Evolutionary conservation across 1,284 basidiomycete species (phyloP).

Genomic region (Apiotrichum domesticum): DNA sequence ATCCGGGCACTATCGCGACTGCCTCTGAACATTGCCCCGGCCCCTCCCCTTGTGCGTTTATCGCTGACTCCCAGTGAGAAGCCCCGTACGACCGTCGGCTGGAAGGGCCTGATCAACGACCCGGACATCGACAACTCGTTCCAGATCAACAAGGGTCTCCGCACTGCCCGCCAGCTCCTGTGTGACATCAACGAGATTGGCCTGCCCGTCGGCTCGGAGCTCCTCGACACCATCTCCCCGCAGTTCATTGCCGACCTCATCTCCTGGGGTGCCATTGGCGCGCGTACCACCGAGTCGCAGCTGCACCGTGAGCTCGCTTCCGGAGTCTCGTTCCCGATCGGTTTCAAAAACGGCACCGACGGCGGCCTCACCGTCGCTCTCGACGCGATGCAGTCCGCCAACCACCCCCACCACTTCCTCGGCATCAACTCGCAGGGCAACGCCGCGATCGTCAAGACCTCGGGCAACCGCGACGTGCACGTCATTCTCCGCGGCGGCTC

Average conservation of each 20-base stretch:
- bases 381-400: slow-evolving; percentile 91
- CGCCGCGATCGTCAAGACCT: slow-evolving; percentile 91
- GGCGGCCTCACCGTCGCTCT: slow-evolving; percentile 76
- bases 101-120: slow-evolving; percentile 94
- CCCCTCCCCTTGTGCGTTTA: neutral
- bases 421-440: slow-evolving; percentile 92
- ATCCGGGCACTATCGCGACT: no score
- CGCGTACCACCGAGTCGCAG: slow-evolving; percentile 92
- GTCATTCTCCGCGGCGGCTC: slow-evolving; percentile 88
- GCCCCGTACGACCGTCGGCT: slow-evolving; percentile 67
- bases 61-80: slow-evolving; percentile 37
- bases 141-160: slow-evolving; percentile 91
- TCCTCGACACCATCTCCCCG: slow-evolving; percentile 60
- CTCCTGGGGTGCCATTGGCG: slow-evolving; percentile 96
- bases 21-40: no score
- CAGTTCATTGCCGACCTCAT: slow-evolving; percentile 96
- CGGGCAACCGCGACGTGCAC: slow-evolving; percentile 85
- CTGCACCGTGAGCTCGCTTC: slow-evolving; percentile 65
- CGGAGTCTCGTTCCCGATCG: slow-evolving; percentile 47
- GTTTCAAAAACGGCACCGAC: slow-evolving; percentile 99
- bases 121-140: slow-evolving; percentile 46
- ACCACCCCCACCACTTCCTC: slow-evolving; percentile 94
- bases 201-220: slow-evolving; percentile 80
- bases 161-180: slow-evolving; percentile 81
- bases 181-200: slow-evolving; percentile 81